These are phyloP conservation scores for Pseudogymnoascus destructans DNA, from an alignment of 2,329 filamentous ascomycete species.

Conservation along the genomic window DNA sequence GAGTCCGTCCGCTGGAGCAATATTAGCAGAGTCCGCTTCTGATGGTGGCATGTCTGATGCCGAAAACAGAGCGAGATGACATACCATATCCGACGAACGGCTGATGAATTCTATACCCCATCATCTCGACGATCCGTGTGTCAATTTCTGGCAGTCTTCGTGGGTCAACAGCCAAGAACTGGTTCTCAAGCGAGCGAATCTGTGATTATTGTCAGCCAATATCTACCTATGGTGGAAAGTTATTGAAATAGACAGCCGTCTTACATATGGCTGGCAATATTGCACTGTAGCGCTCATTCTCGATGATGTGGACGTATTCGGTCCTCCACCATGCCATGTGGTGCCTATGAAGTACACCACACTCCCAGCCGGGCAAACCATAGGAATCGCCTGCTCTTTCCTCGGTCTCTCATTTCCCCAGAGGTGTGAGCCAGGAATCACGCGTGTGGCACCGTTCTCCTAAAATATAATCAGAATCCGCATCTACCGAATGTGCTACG, in stretches of 20 bases:
- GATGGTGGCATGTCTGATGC: not conserved
- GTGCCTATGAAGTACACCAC: constrained; percentile 25
- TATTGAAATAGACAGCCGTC: not conserved
- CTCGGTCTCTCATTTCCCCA: constrained; percentile 22
- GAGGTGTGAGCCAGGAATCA: constrained; percentile 24
- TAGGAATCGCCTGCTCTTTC: constrained; percentile 21
- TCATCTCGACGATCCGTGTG: constrained; percentile 25
- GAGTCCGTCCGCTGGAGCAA: constrained; percentile 21
- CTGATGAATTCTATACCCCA: constrained; percentile 25
- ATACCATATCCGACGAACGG: constrained; percentile 26
- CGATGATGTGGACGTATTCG: constrained; percentile 17
- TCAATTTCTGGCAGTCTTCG: constrained; percentile 23
- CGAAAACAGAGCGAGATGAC: not conserved
- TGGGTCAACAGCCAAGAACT: constrained; percentile 26
- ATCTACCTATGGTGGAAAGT: not conserved
- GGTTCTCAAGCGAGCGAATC: constrained; percentile 26
- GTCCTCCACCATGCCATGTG: constrained; percentile 22
- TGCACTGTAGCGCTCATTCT: constrained; percentile 22
- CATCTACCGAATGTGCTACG: not conserved
- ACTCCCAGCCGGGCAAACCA: constrained; percentile 23
- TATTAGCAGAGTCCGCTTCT: not conserved
- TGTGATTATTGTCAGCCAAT: not conserved
- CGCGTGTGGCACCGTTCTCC: constrained; percentile 22
- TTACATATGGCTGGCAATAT: constrained; percentile 22
- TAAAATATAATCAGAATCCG: not conserved